Conservation (phyloP, 169 alveolate species). For the Plasmodium gallinaceum region DNA sequence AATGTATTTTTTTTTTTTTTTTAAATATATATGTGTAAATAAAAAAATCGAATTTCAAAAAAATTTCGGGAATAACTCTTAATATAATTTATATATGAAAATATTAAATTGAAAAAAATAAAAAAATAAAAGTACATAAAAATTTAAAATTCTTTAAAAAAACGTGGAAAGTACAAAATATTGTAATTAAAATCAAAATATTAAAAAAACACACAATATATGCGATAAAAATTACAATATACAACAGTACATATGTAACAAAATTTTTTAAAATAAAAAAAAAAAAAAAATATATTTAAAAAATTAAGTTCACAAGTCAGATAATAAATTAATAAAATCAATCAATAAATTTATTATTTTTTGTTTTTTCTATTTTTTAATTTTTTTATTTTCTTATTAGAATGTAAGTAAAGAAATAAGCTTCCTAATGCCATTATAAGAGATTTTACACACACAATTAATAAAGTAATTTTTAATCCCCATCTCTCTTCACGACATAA, state of each 20-base stretch:
- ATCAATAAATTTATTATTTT: neutral
- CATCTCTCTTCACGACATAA: constrained; percentile 22
- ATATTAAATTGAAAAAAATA: neutral
- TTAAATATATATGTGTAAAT: constrained; percentile 16
- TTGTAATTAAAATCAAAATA: neutral
- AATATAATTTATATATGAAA: neutral
- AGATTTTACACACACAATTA: constrained; percentile 32
- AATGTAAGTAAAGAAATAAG: constrained; percentile 22
- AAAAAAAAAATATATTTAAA: neutral
- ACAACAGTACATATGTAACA: neutral
- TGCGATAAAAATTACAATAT: neutral
- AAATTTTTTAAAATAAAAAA: constrained; percentile 1
- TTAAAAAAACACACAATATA: neutral
- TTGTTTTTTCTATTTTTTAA: constrained; percentile 19
- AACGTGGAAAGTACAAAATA: neutral
- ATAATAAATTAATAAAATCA: constrained; percentile 4
- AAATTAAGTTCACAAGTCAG: neutral
- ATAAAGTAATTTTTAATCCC: constrained; percentile 32
- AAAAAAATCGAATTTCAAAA: neutral
- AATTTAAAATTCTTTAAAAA: constrained; percentile 6
- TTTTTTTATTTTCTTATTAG: constrained; percentile 28
- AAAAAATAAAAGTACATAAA: neutral
- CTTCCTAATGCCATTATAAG: constrained; percentile 35
- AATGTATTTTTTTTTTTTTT: too few relatives aligned
- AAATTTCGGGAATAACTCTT: neutral